phyloP scores from a whole-genome alignment of 768 basidiomycete genomes.

The Harrya chromipes region DNA sequence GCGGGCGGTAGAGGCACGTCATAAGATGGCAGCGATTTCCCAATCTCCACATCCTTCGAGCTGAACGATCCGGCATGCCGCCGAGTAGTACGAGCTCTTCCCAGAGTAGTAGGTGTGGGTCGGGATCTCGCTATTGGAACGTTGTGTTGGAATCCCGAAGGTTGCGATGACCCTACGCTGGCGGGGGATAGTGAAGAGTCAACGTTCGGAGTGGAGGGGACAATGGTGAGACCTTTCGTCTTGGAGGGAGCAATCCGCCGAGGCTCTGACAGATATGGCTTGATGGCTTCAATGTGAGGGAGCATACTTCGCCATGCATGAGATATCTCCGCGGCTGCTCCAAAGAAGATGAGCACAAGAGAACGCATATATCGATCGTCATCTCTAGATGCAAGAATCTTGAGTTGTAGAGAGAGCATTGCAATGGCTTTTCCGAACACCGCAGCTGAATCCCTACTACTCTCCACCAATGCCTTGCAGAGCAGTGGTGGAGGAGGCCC shows the following conservation, averaged over 20 bases:
- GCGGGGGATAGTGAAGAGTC: conserved; percentile 29
- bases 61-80: conserved; percentile 96
- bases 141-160: conserved; percentile 19
- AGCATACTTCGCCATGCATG: conserved; percentile 78
- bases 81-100: conserved; percentile 55
- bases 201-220: conserved; percentile 20
- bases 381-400: conserved; percentile 66
- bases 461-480: conserved; percentile 77
- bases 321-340: conserved; percentile 84
- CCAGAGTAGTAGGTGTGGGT: conserved; percentile 28
- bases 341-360: conserved; percentile 83
- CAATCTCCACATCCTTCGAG: conserved; percentile 85
- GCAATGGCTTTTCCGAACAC: conserved; percentile 87
- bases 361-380: conserved; percentile 88
- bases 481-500: conserved; percentile 64
- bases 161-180: conserved; percentile 26
- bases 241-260: conserved; percentile 36
- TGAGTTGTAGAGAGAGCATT: conserved; percentile 77
- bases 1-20: conserved; percentile 35
- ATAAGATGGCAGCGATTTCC: conserved; percentile 73
- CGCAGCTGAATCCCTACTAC: conserved; percentile 78
- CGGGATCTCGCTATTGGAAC: conserved; percentile 31
- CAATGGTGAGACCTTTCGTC: conserved; percentile 23
- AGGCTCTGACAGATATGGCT: conserved; percentile 54
- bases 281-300: conserved; percentile 67